Evolutionary conservation across 2,329 filamentous ascomycete genomes (phyloP).

Genomic region (Trichothecium sympodiale): DNA sequence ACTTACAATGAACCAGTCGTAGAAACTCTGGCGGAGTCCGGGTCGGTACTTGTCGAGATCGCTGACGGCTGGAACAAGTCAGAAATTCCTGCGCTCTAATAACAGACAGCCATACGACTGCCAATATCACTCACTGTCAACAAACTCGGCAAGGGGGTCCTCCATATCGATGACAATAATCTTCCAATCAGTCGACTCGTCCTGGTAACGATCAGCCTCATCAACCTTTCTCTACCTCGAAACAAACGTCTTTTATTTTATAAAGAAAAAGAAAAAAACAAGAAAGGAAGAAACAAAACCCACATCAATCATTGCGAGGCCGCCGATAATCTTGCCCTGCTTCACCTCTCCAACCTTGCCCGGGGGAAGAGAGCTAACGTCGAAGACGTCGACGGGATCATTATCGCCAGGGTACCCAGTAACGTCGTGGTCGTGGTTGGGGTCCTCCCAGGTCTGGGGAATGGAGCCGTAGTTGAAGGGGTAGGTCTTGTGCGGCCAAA

Average conservation of each 20-base stretch:
- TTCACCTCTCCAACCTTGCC: slow-evolving; percentile 26
- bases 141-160: slow-evolving; percentile 22
- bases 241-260: neutral
- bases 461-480: slow-evolving; percentile 32
- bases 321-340: slow-evolving; percentile 29
- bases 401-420: slow-evolving; percentile 27
- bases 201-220: slow-evolving; percentile 11
- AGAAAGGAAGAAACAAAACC: slow-evolving; percentile 4
- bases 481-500: slow-evolving; percentile 32
- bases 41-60: slow-evolving; percentile 28
- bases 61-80: slow-evolving; percentile 15
- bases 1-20: slow-evolving; percentile 27
- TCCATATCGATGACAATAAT: slow-evolving; percentile 25
- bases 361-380: slow-evolving; percentile 20
- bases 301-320: slow-evolving; percentile 26
- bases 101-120: too few species aligned
- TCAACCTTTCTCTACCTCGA: too few species aligned
- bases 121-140: slow-evolving; percentile 23
- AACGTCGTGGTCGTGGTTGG: slow-evolving; percentile 26
- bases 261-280: neutral
- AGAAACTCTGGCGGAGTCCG: slow-evolving; percentile 19
- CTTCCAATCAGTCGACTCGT: slow-evolving; percentile 28
- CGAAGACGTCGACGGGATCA: slow-evolving; percentile 29
- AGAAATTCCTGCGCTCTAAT: slow-evolving; percentile 2
- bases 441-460: slow-evolving; percentile 32